phyloP scores from a whole-genome alignment of 2,329 filamentous ascomycete genomes.

The Sclerotinia minor region DNA sequence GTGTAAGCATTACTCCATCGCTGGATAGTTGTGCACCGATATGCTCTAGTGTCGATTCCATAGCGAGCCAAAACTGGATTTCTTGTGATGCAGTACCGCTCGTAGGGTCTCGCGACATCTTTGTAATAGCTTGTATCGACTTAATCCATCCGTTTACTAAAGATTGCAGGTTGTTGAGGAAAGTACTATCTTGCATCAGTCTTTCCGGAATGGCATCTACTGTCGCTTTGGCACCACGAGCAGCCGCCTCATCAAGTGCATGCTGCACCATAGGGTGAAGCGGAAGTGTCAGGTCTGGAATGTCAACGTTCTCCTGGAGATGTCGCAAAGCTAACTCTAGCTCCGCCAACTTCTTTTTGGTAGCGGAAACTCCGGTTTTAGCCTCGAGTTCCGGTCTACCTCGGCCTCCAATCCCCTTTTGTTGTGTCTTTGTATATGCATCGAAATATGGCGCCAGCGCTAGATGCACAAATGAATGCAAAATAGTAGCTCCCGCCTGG shows the following conservation, averaged over 20 bases:
- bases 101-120: conserved; percentile 81
- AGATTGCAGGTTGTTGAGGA: conserved; percentile 90
- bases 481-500: conserved; percentile 68
- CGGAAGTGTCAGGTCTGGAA: conserved; percentile 84
- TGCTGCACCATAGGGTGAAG: conserved; percentile 87
- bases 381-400: conserved; percentile 82
- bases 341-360: conserved; percentile 95
- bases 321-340: conserved; percentile 87
- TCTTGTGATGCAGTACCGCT: conserved; percentile 86
- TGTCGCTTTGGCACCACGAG: conserved; percentile 65
- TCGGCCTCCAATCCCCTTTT: conserved; percentile 63
- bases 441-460: conserved; percentile 96
- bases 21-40: conserved; percentile 88
- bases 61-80: conserved; percentile 98
- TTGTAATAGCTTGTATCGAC: conserved; percentile 94
- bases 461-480: conserved; percentile 89
- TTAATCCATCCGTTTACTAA: conserved; percentile 98
- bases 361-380: conserved; percentile 93
- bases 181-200: conserved; percentile 83
- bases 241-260: conserved; percentile 75
- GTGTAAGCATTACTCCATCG: conserved; percentile 83
- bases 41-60: conserved; percentile 89
- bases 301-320: conserved; percentile 96
- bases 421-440: conserved; percentile 84
- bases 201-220: conserved; percentile 74